Conservation (phyloP, 2,329 filamentous ascomycete species). For the Penicillium sp. region DNA sequence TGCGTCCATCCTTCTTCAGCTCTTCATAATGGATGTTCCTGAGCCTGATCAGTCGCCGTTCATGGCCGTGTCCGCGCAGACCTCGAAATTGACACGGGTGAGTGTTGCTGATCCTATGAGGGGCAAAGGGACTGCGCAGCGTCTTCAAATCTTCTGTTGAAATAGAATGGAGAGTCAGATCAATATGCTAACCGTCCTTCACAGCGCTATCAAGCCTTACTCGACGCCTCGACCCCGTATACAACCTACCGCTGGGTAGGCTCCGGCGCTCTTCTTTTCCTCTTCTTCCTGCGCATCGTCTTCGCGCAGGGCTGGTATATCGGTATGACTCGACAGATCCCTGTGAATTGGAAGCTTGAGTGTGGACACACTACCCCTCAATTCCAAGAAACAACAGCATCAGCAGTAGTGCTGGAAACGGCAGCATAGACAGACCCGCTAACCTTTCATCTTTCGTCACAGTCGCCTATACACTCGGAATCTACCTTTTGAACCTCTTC, state of each 20-base stretch:
- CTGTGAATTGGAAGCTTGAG: neutral
- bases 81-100: conserved; percentile 49
- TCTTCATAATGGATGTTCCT: conserved; percentile 68
- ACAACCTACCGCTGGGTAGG: conserved; percentile 85
- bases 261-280: conserved; percentile 68
- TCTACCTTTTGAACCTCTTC: conserved; percentile 98
- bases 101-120: conserved; percentile 21
- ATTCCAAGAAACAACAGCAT: neutral
- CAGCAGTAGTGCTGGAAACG: neutral
- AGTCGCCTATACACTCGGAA: conserved; percentile 97
- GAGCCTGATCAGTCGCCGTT: conserved; percentile 91
- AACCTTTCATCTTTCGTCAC: conserved; percentile 5
- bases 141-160: neutral
- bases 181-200: conserved; percentile 11
- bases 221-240: conserved; percentile 90
- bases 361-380: neutral
- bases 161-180: neutral
- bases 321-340: conserved; percentile 53
- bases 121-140: conserved; percentile 11
- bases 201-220: conserved; percentile 88
- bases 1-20: neutral
- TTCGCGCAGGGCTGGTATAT: conserved; percentile 98
- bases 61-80: conserved; percentile 81
- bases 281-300: conserved; percentile 88
- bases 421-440: conserved; percentile 6